Evolutionary conservation across 108 stramenopile species (phyloP).

Genomic region (Thalassiosira profunda): DNA sequence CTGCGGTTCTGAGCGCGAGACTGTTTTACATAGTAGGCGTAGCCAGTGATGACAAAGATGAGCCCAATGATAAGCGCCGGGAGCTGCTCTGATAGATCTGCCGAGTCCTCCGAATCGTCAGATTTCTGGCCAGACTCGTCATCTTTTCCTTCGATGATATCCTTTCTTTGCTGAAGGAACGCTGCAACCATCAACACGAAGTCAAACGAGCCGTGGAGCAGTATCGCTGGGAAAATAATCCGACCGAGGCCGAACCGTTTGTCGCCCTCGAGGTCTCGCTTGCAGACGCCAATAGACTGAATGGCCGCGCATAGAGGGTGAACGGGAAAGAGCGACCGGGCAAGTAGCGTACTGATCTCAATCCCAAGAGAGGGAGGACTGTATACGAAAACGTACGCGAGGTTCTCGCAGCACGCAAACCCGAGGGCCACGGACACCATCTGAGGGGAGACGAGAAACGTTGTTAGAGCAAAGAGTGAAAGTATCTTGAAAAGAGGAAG

Average conservation of each 20-base stretch:
- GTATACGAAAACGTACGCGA: conserved; percentile 46
- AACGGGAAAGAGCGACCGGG: conserved; percentile 76
- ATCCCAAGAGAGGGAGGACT: conserved; percentile 40
- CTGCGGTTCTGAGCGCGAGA: conserved; percentile 41
- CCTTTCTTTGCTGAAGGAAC: conserved; percentile 46
- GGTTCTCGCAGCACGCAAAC: conserved; percentile 56
- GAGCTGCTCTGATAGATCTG: conserved; percentile 19
- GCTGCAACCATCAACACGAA: conserved; percentile 78
- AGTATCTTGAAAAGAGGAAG: conserved; percentile 4
- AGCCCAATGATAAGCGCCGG: conserved; percentile 34
- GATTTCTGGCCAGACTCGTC: conserved; percentile 11
- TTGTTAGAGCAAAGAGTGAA: neutral
- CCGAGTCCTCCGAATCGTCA: conserved; percentile 4
- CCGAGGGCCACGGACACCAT: conserved; percentile 56
- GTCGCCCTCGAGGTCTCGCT: conserved; percentile 76
- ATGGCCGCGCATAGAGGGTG: conserved; percentile 89
- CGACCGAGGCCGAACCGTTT: conserved; percentile 46
- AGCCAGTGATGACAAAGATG: conserved; percentile 38
- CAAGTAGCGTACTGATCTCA: conserved; percentile 72
- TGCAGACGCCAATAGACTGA: conserved; percentile 82
- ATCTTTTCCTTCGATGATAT: conserved; percentile 35
- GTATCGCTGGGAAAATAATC: conserved; percentile 69
- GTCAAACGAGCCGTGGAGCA: conserved; percentile 87
- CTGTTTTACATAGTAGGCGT: conserved; percentile 34
- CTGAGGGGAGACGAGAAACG: conserved; percentile 42